phyloP scores from a whole-genome alignment of 1,284 basidiomycete species.

The Gomphus sp. region DNA sequence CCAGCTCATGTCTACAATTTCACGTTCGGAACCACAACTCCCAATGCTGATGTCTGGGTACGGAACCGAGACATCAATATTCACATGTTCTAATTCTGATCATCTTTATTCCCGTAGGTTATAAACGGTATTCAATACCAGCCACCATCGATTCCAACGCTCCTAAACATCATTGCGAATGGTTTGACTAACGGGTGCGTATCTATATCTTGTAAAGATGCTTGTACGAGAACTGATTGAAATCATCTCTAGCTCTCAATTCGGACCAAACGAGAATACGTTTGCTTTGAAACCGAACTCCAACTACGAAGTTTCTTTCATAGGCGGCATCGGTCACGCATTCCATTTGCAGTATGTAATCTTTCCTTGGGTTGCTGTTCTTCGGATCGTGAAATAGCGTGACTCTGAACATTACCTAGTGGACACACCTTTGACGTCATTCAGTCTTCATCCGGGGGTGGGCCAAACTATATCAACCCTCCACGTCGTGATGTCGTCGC shows the following conservation, averaged over 20 bases:
- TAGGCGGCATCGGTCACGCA: conserved; percentile 21
- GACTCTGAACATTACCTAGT: neutral
- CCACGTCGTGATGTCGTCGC: conserved; percentile 14
- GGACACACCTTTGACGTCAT: conserved; percentile 11
- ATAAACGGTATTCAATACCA: conserved; percentile 31
- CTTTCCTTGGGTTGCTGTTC: neutral
- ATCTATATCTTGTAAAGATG: conserved; percentile 12
- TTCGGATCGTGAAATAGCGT: neutral
- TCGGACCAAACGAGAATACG: conserved; percentile 6
- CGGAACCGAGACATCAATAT: neutral
- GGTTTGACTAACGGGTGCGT: conserved; percentile 24
- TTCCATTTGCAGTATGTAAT: conserved; percentile 12
- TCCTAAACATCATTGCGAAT: conserved; percentile 45
- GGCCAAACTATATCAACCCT: conserved; percentile 14
- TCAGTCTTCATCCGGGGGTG: conserved; percentile 1
- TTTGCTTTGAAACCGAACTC: conserved; percentile 36
- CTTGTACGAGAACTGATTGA: conserved; percentile 15
- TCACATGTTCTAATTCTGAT: neutral
- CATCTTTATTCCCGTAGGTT: conserved; percentile 19
- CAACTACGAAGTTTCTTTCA: conserved; percentile 34
- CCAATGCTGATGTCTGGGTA: conserved; percentile 7
- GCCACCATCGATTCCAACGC: conserved; percentile 33
- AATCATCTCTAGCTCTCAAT: neutral
- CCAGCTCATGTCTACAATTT: conserved; percentile 6
- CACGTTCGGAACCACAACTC: neutral